phyloP scores from a whole-genome alignment of 805 yeast species.

The Candida sithepensis region DNA sequence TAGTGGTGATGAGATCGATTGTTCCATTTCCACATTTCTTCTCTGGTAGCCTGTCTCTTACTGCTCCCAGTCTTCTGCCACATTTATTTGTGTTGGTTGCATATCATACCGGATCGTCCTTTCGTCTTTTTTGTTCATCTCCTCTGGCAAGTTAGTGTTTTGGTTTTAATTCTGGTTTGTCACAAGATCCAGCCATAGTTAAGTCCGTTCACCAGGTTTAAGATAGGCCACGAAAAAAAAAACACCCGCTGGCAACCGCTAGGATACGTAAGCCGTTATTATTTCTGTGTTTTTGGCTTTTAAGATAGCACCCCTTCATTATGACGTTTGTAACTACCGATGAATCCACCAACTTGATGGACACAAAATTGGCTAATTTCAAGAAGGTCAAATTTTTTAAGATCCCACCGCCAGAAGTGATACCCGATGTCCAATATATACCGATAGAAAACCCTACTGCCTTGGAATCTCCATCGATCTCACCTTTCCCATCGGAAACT shows the following conservation, averaged over 20 bases:
- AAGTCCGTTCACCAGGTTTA: too few relatives aligned
- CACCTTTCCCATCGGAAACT: conserved; percentile 1
- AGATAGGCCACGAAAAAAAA: too few relatives aligned
- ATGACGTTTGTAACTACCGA: conserved; percentile 16
- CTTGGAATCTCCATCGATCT: neutral
- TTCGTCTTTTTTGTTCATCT: too few relatives aligned
- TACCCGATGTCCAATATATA: conserved; percentile 7
- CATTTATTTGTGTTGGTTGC: too few relatives aligned
- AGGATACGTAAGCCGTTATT: too few relatives aligned
- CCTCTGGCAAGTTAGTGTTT: too few relatives aligned
- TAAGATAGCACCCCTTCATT: neutral
- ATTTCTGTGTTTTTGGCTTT: too few relatives aligned
- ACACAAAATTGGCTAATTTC: conserved; percentile 21
- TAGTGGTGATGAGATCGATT: neutral
- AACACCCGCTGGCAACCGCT: too few relatives aligned
- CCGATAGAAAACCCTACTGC: conserved; percentile 3
- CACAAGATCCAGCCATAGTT: too few relatives aligned
- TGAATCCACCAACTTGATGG: conserved; percentile 12
- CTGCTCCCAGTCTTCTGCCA: too few relatives aligned
- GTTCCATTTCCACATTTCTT: neutral
- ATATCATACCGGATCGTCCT: too few relatives aligned
- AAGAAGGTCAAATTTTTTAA: conserved; percentile 25
- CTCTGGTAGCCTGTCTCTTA: neutral
- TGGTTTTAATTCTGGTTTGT: too few relatives aligned
- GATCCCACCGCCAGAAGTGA: conserved; percentile 21